Evolutionary conservation across 495 filamentous ascomycete species (phyloP).

Genomic region (Parmelia sp.): DNA sequence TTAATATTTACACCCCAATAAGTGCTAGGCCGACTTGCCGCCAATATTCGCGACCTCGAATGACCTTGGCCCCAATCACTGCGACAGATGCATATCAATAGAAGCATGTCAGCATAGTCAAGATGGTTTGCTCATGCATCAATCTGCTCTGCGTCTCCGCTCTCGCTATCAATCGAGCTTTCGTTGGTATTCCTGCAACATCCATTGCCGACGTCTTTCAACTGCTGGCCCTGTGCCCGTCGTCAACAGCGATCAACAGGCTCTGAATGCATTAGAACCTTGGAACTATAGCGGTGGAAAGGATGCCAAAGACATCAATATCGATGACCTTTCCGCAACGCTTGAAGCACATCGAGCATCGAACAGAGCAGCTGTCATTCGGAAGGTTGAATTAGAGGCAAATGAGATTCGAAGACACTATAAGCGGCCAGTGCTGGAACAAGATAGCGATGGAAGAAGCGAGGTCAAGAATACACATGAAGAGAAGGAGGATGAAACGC

Average conservation of each 20-base stretch:
- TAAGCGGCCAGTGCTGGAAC: neutral
- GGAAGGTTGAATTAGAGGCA: constrained; percentile 26
- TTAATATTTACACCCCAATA: neutral
- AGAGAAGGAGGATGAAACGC: neutral
- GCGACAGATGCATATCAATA: neutral
- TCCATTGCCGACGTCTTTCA: neutral
- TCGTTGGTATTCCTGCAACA: neutral
- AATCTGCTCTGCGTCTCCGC: neutral
- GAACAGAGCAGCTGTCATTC: constrained; percentile 43
- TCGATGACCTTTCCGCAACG: constrained; percentile 36
- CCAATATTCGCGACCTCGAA: neutral
- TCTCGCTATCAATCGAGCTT: neutral
- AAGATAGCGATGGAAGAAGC: neutral
- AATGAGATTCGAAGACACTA: neutral
- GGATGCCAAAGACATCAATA: constrained; percentile 17
- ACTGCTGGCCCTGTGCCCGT: neutral
- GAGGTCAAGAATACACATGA: neutral
- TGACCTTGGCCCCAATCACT: neutral
- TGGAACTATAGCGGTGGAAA: neutral
- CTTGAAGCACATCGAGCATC: constrained; percentile 46
- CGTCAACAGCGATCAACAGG: neutral
- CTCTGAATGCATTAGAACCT: neutral
- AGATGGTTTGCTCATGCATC: constrained; percentile 17
- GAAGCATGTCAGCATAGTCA: constrained; percentile 12
- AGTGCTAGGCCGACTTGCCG: too few relatives aligned